Base-by-base conservation (phyloP, 306 rosid species). In the Pterocarpus macrocarpus region DNA sequence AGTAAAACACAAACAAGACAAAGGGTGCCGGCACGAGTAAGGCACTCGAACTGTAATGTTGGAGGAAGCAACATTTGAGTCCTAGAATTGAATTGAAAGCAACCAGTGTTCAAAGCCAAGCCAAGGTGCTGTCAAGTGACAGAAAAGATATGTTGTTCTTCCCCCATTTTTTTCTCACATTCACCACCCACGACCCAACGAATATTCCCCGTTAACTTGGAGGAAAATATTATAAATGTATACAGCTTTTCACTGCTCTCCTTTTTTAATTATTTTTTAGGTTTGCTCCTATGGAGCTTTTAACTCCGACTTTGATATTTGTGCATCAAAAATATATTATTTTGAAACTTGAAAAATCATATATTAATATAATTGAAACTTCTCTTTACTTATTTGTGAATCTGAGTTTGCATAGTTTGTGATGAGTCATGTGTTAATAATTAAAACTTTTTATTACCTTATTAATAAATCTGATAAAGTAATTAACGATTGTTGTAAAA, bases 81-180 rank as follows among this genome's bases (percentile, higher is more conserved):
- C 16, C 62, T 34, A 57, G 68, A 62, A 80, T 78, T 70, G 47
- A 78, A 69, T 68, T 30, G 34, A 45, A 15, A 82, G 78, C 68
- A 53, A 80, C 11, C 57, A 12, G 72, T 9, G 7, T 2, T 32
- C 32, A 0, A 32, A 32, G 66, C 14, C 64, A 28, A 16, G 22
- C 61, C 61, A 55, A 10, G 30, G 10, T 2, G 17, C 36, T 33
- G 9, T n/a, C 38, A 66, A 12, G 70, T 44, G 62, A 58, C 59
- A 71, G 44, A 70, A 17, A 16, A 64, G 69, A 64, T 38, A 34
- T 30, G 43, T 7, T 64, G 2, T 36, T 34, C 8, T 43, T 43
- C 7, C 47, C 47, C 8, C 17, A 2, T 63, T 63, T 1, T 63
- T 14, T 34, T 34, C 68, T 63, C 68, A 63, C 22, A 12, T 63